phyloP scores from a whole-genome alignment of 306 rosid species.

The Morella rubra region DNA sequence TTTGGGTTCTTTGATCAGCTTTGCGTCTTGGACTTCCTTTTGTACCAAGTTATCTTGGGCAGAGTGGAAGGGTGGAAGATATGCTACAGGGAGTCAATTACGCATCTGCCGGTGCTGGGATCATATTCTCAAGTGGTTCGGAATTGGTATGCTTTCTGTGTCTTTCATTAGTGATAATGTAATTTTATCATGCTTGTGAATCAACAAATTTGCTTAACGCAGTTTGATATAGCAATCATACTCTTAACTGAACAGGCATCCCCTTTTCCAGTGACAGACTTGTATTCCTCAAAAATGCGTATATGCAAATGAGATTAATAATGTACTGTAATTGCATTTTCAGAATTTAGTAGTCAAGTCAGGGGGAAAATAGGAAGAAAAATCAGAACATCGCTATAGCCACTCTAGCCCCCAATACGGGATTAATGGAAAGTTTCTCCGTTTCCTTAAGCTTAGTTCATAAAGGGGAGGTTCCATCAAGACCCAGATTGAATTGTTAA shows the following conservation, averaged over 20 bases:
- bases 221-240: background rate
- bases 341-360: background rate
- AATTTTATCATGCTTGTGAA: background rate
- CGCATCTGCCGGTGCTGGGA: conserved; percentile 94
- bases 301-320: too few relatives aligned
- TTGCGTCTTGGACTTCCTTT: conserved; percentile 83
- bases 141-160: conserved; percentile 59
- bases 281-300: background rate
- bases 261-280: background rate
- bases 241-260: background rate
- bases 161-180: background rate
- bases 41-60: conserved; percentile 85
- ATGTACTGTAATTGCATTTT: background rate
- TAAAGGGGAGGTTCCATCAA: too few relatives aligned
- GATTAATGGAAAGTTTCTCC: background rate
- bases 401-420: background rate
- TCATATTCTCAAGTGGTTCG: conserved; percentile 79
- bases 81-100: conserved; percentile 81
- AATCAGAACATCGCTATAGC: background rate
- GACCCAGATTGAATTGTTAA: too few relatives aligned
- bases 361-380: background rate
- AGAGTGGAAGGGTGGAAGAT: conserved; percentile 49
- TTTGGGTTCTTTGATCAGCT: conserved; percentile 35
- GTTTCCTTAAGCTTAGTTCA: background rate
- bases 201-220: background rate